These are phyloP conservation scores for Suillus sp. DNA, from an alignment of 768 basidiomycete species.

Conservation along the genomic window DNA sequence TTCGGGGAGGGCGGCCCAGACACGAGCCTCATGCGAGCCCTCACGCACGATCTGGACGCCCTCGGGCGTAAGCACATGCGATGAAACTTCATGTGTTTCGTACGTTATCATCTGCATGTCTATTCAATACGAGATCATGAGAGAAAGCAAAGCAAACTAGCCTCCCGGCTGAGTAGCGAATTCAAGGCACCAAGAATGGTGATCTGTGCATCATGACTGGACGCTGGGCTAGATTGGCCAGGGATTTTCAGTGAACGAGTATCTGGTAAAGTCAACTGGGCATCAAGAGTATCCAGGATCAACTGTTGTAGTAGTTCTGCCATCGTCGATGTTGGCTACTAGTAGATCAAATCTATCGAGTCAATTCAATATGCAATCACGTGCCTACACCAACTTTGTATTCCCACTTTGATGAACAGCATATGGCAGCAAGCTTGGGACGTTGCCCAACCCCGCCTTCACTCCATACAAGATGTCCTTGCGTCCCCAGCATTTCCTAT, in stretches of 20 bases:
- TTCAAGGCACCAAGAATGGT: slow-evolving; percentile 88
- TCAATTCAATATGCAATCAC: slow-evolving; percentile 20
- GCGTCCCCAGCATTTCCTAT: slow-evolving; percentile 29
- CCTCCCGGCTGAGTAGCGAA: slow-evolving; percentile 85
- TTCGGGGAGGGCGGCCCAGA: slow-evolving; percentile 81
- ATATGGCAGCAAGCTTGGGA: slow-evolving; percentile 69
- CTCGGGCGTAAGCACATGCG: slow-evolving; percentile 79
- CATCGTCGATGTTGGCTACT: slow-evolving; percentile 42
- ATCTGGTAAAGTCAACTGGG: slow-evolving; percentile 58
- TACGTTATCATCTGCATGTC: slow-evolving; percentile 76
- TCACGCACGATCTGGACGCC: slow-evolving; percentile 74
- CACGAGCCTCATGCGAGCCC: slow-evolving; percentile 94
- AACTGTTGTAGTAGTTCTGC: slow-evolving; percentile 81
- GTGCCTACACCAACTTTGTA: slow-evolving; percentile 11
- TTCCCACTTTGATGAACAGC: slow-evolving; percentile 9
- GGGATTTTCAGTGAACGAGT: slow-evolving; percentile 70
- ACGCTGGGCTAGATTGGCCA: slow-evolving; percentile 56
- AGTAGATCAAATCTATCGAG: slow-evolving; percentile 13
- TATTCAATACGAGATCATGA: slow-evolving; percentile 18
- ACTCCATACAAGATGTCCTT: slow-evolving; percentile 47
- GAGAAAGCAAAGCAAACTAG: slow-evolving; percentile 36
- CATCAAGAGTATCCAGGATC: slow-evolving; percentile 71
- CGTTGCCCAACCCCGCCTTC: slow-evolving; percentile 55
- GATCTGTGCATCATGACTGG: slow-evolving; percentile 77
- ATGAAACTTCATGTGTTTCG: slow-evolving; percentile 72